Conservation (phyloP, 345 rosid species). For the Hypericum androsaemum region DNA sequence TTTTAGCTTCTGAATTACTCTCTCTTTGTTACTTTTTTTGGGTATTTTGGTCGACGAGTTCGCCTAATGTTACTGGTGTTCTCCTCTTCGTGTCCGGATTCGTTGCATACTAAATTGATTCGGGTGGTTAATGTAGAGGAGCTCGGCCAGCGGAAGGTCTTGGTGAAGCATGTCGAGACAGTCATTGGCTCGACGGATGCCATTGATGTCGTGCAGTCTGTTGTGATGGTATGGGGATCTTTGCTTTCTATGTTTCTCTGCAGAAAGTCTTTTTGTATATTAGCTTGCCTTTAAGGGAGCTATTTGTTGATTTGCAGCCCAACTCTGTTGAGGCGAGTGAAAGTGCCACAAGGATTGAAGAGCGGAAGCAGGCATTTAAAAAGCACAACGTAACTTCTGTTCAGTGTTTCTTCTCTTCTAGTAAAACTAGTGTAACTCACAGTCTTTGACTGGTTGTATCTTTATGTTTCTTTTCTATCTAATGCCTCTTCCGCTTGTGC, state of each 20-base stretch:
- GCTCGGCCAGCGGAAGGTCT: slow-evolving; percentile 32
- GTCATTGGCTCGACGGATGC: slow-evolving; percentile 29
- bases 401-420: neutral
- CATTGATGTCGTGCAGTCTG: slow-evolving; percentile 37
- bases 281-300: neutral
- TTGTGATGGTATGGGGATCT: slow-evolving; percentile 34
- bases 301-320: slow-evolving; percentile 28
- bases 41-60: too few relatives aligned
- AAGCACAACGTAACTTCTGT: slow-evolving; percentile 37
- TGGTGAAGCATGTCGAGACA: slow-evolving; percentile 70
- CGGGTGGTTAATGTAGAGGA: neutral
- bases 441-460: too few relatives aligned
- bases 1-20: neutral
- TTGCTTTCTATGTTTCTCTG: neutral
- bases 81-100: neutral
- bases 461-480: neutral
- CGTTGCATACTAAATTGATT: too few relatives aligned
- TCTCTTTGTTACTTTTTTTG: neutral
- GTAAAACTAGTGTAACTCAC: neutral
- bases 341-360: slow-evolving; percentile 25
- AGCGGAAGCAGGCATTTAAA: slow-evolving; percentile 36
- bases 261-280: too few relatives aligned
- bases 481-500: neutral
- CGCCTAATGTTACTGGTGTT: neutral
- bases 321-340: slow-evolving; percentile 24